Base-by-base conservation (phyloP, 2,329 filamentous ascomycete species). In the Xylariomycetidae sp. region DNA sequence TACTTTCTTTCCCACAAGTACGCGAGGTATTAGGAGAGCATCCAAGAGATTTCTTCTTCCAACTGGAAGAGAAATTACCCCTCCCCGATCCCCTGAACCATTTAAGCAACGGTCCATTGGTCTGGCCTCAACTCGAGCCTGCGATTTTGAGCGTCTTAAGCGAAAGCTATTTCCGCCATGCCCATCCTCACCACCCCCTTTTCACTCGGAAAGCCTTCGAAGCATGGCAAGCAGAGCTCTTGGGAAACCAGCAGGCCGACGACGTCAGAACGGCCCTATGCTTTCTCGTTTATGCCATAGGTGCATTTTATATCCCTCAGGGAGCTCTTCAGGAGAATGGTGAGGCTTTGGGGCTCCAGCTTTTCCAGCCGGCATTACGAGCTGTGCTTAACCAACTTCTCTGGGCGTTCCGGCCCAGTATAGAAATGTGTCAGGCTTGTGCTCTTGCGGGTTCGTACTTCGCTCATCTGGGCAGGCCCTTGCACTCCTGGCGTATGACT, bases 391-490 rank as follows among this genome's bases (percentile, higher is more conserved):
- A 49, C 23, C 46, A 53, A 14, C 38, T 55, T 5, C 27, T 56
- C 3, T 62, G 57, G 59, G 46, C 50, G 1, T 58, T 63, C 34
- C 48, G 50, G 5, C 49, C 58, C 9, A 47, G 40, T 13, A 45
- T 60, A 15, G 29, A 33, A 6, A 38, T 49, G 6, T 62, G 56
- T 16, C 59, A 62, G 34, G 61, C 56, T 6, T 46, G 62, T 8
- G 38, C 63, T 11, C 53, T 64, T 12, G 58, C 56, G 8, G 53
- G 54, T n/a, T 57, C 59, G 2, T 64, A 59, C 37, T 61, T 64
- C 37, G 46, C 55, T 5, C 52, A 58, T 32, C 40, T 59, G 5
- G 61, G 59, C 11, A 46, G 58, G 33, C 61, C 61, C 6, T 48
- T 62, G 19, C 59, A 63, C 35, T 57, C 53, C 20, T 59, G 57